A percentile compares a stretch with the other conserved stretches of the same genome.
Evolutionary conservation across 2,329 filamentous ascomycete genomes (phyloP).

Genomic region (Neofusicoccum ribis): DNA sequence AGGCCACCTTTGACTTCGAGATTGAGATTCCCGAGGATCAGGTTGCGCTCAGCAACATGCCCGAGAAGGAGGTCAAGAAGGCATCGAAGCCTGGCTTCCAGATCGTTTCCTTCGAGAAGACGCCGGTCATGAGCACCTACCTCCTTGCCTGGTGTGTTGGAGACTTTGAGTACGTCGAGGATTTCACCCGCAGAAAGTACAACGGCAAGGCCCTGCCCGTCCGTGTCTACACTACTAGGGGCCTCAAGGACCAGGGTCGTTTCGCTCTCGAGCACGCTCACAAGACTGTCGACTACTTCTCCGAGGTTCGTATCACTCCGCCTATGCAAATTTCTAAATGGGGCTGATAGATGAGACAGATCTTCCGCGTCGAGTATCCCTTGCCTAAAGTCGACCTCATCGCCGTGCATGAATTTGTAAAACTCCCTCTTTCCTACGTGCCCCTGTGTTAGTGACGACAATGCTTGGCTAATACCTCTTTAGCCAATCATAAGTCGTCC

Average conservation of each 20-base stretch:
- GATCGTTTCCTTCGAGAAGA: conserved; percentile 75
- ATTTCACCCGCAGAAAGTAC: conserved; percentile 84
- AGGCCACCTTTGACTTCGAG: conserved; percentile 89
- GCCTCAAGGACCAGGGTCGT: conserved; percentile 87
- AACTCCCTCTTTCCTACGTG: conserved; percentile 28
- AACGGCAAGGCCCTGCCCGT: conserved; percentile 89
- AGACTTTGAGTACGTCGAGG: conserved; percentile 96
- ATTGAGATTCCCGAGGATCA: conserved; percentile 89
- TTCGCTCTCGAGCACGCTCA: conserved; percentile 90
- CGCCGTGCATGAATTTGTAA: conserved; percentile 89
- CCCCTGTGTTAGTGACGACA: not conserved
- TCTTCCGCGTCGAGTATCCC: conserved; percentile 91
- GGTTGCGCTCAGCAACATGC: conserved; percentile 94
- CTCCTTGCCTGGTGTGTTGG: conserved; percentile 92
- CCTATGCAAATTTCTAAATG: not conserved
- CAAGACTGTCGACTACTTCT: conserved; percentile 94
- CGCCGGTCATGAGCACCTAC: conserved; percentile 87
- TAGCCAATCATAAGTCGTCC: conserved; percentile 46
- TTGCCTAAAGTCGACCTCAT: conserved; percentile 89
- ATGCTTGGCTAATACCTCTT: conserved; percentile 13
- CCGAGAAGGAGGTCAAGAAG: conserved; percentile 64
- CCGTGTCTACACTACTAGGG: conserved; percentile 90
- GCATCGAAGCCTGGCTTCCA: conserved; percentile 67
- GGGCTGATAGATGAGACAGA: conserved; percentile 34
- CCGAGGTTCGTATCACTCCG: conserved; percentile 56